phyloP scores from a whole-genome alignment of 176 grass and related monocot species.

The Elaeis guineensis region DNA sequence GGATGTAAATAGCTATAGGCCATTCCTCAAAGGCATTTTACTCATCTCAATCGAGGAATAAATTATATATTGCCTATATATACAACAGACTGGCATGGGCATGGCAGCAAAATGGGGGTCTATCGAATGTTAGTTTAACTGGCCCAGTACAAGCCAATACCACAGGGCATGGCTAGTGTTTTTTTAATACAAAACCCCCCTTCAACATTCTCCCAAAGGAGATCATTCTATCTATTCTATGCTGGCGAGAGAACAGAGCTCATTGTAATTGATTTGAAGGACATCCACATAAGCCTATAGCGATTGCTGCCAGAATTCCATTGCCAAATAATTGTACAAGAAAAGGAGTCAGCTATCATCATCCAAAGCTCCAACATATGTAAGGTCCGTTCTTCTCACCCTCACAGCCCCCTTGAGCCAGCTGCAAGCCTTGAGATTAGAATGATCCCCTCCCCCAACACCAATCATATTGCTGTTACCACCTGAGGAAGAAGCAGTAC shows the following conservation, averaged over 20 bases:
- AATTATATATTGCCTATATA: conserved; percentile 27
- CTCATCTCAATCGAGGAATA: neutral
- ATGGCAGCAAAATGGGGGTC: conserved; percentile 25
- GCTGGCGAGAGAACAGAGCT: neutral
- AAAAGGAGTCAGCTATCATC: conserved; percentile 68
- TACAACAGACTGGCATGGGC: conserved; percentile 22
- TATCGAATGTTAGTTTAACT: conserved; percentile 19
- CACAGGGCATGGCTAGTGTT: neutral
- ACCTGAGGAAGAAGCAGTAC: conserved; percentile 33
- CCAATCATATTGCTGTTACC: conserved; percentile 34
- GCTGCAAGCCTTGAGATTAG: conserved; percentile 72
- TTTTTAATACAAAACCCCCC: conserved; percentile 16
- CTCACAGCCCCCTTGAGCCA: conserved; percentile 97
- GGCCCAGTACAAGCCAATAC: neutral
- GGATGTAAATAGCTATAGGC: conserved; percentile 12
- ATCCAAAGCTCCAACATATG: conserved; percentile 85
- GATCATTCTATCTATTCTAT: neutral
- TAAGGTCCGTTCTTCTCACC: conserved; percentile 82
- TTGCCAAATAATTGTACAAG: conserved; percentile 15
- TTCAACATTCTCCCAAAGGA: conserved; percentile 1
- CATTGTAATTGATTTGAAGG: neutral
- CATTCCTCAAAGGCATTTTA: neutral
- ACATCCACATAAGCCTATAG: neutral
- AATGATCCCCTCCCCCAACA: conserved; percentile 47
- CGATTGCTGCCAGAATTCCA: neutral